A percentile compares a stretch with the other conserved stretches of the same genome.
Conservation (phyloP, 2,329 filamentous ascomycete species). For the Fusarium oxysporum region DNA sequence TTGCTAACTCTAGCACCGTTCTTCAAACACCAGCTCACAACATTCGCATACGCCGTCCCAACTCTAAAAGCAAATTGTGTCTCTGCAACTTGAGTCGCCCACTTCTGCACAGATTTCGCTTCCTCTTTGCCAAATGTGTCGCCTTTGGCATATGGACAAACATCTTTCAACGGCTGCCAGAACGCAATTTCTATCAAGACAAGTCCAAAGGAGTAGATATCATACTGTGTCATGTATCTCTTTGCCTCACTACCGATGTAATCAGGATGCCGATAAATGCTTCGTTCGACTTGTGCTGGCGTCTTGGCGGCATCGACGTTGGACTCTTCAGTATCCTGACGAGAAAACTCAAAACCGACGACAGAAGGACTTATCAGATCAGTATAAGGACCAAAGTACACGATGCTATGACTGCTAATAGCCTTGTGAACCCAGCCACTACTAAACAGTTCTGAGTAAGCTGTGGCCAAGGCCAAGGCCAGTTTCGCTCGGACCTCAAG, state of each 20-base stretch:
- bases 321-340: background rate
- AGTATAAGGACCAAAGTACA: background rate
- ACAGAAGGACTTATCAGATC: fast-evolving
- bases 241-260: background rate
- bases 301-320: background rate
- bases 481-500: background rate
- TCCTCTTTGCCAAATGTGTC: fast-evolving
- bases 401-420: background rate
- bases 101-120: background rate
- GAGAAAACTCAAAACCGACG: background rate
- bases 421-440: conserved; percentile 1
- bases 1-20: background rate
- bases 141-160: background rate
- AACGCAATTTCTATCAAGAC: background rate
- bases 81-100: fast-evolving
- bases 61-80: background rate
- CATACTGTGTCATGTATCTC: background rate
- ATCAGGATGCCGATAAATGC: background rate
- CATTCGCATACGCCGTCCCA: background rate
- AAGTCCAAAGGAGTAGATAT: fast-evolving
- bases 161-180: background rate
- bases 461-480: background rate
- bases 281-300: background rate
- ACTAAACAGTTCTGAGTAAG: background rate
- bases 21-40: background rate